Base-by-base conservation (phyloP, 495 filamentous ascomycete genomes). In the Hypoxylon perforatum region DNA sequence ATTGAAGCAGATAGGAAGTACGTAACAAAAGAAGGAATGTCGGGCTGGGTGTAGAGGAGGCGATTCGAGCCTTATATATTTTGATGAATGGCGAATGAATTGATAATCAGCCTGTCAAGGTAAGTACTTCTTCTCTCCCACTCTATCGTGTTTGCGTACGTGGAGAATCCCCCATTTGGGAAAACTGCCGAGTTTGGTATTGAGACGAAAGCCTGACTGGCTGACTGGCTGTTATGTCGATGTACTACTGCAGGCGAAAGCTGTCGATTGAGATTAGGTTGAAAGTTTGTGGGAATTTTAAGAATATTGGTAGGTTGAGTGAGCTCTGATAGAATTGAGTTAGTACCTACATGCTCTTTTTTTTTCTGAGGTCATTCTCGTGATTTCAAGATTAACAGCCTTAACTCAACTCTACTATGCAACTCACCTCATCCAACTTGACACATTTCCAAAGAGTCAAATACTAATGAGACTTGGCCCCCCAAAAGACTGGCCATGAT, bases 111-210 rank as follows among this genome's bases (percentile, higher is more conserved):
- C 7, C 30, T 33, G 8, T 33, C 30, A 4, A 10, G 30, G 30
- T 41, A 15, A 35, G 30, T 35, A 35, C 5, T 4, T 17, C 17
- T 15, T 38, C 36, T 38, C 10, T 38, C 14, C 36, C 4, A 38
- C 36, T 38, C 36, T n/a, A 11, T 11, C 12, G 36, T 35, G 30
- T n/a, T n/a, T n/a, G n/a, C n/a, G 30, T 15, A 12, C 36, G 4
- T 55, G 38, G 48, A n/a, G 51, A 57, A 39, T 53, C 17, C 35
- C 30, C 30, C 8, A 5, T 33, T 33, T 67, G 18, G 58, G 19
- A 45, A 63, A 50, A 63, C 58, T 63, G 23, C 65, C 59, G 48
- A 39, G 63, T 68, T 54, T 63, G 65, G 65, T 59, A 54, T 57
- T 28, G 54, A 25, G 54, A 48, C 53, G 36, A 58, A 48, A 68